Percentiles rank a stretch among this genome's conserved stretches.
phyloP scores from a whole-genome alignment of 345 rosid genomes.

The Citrus hindsii region DNA sequence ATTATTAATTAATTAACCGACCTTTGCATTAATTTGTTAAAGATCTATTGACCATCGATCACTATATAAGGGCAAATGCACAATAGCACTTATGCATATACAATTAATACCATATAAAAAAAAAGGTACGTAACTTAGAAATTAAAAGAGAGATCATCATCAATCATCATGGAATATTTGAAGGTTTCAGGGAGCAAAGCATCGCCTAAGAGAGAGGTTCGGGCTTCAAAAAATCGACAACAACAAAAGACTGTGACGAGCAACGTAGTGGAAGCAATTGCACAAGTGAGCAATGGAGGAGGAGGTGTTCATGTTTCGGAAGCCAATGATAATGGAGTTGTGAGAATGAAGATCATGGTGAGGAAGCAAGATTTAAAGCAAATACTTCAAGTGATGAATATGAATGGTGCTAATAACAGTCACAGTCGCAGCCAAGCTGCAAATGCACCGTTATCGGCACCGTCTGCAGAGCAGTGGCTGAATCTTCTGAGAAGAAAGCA shows the following conservation, averaged over 20 bases:
- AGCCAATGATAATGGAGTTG: slow-evolving; percentile 24
- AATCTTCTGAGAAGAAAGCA: slow-evolving; percentile 20
- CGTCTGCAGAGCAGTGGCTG: slow-evolving; percentile 31
- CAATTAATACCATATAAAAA: background rate
- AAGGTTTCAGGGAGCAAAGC: slow-evolving; percentile 24
- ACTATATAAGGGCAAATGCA: background rate
- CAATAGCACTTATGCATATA: background rate
- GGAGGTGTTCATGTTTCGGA: slow-evolving; percentile 17
- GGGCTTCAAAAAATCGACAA: slow-evolving; percentile 7
- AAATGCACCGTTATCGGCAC: background rate
- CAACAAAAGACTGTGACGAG: slow-evolving; percentile 23
- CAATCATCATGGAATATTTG: background rate
- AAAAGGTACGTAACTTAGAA: background rate
- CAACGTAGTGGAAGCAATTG: slow-evolving; percentile 22
- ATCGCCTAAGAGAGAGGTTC: slow-evolving; percentile 27
- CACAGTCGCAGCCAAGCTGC: background rate
- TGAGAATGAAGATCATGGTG: slow-evolving; percentile 39
- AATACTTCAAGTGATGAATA: slow-evolving; percentile 26
- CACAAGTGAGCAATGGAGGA: slow-evolving; percentile 16
- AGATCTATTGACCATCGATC: background rate
- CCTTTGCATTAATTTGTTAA: background rate
- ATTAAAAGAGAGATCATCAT: background rate
- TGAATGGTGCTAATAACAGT: slow-evolving; percentile 11
- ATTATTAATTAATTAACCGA: background rate
- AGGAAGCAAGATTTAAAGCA: slow-evolving; percentile 48